These are phyloP conservation scores for Huntiella decipiens DNA, from an alignment of 2,329 filamentous ascomycete genomes.

Conservation along the genomic window DNA sequence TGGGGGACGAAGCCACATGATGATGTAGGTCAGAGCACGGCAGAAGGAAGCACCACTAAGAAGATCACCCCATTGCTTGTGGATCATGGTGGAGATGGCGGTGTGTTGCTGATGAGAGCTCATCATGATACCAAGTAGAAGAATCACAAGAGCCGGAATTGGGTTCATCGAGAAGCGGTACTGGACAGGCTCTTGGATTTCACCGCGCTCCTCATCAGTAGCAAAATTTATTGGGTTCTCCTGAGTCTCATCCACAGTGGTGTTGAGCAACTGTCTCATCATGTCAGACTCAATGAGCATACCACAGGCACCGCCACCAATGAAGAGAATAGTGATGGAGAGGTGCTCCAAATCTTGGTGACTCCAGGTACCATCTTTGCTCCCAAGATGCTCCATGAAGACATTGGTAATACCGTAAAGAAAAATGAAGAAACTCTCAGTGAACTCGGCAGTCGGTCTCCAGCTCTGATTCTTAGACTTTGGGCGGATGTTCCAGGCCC, in stretches of 20 bases:
- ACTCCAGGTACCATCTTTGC: conserved; percentile 52
- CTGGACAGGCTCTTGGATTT: conserved; percentile 35
- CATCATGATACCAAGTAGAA: conserved; percentile 89
- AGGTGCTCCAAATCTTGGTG: conserved; percentile 75
- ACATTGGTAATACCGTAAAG: conserved; percentile 78
- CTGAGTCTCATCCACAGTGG: conserved; percentile 23
- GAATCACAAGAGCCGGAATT: conserved; percentile 67
- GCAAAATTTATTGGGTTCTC: conserved; percentile 27
- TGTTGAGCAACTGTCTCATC: conserved; percentile 49
- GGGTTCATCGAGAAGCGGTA: conserved; percentile 72
- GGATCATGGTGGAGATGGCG: conserved; percentile 78
- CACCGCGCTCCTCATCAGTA: conserved; percentile 4
- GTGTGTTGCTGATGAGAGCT: conserved; percentile 69
- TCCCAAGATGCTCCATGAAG: conserved; percentile 73
- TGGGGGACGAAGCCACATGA: conserved; percentile 64
- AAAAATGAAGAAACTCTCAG: conserved; percentile 79
- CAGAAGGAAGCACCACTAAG: conserved; percentile 65
- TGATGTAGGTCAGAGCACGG: conserved; percentile 58
- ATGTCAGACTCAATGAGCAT: conserved; percentile 66
- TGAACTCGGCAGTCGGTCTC: conserved; percentile 69
- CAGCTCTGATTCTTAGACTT: conserved; percentile 35
- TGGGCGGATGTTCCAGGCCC: conserved; percentile 86
- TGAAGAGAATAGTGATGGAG: conserved; percentile 83
- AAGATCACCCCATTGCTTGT: conserved; percentile 82
- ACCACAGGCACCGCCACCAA: conserved; percentile 72